phyloP scores from a whole-genome alignment of 1,284 basidiomycete species.

The Ceratobasidium sp. region DNA sequence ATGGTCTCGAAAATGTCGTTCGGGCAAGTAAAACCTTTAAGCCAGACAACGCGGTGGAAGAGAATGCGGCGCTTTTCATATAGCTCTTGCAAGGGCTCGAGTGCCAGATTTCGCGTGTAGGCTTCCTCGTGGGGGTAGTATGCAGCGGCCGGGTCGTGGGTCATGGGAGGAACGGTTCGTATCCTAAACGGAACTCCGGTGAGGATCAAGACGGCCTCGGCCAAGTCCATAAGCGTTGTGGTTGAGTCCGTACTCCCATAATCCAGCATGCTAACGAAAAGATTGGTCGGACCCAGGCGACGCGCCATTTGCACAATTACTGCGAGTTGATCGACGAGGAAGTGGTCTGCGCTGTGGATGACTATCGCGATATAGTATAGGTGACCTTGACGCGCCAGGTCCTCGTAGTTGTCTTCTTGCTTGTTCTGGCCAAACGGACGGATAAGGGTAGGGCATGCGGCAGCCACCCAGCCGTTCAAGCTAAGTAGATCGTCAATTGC shows the following conservation, averaged over 20 bases:
- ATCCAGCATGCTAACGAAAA: slow-evolving; percentile 96
- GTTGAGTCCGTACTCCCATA: slow-evolving; percentile 93
- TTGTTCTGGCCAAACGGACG: slow-evolving; percentile 90
- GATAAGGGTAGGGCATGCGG: slow-evolving; percentile 85
- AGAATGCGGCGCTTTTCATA: slow-evolving; percentile 74
- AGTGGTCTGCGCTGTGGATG: slow-evolving; percentile 96
- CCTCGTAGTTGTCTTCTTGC: slow-evolving; percentile 83
- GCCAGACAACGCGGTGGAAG: slow-evolving; percentile 91
- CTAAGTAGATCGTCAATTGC: slow-evolving; percentile 90
- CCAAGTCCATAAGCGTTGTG: slow-evolving; percentile 87
- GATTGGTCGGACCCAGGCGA: slow-evolving; percentile 81
- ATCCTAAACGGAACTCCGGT: slow-evolving; percentile 92
- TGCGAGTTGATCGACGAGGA: slow-evolving; percentile 94
- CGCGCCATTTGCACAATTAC: slow-evolving; percentile 93
- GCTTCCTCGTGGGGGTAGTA: slow-evolving; percentile 96
- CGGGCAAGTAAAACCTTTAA: slow-evolving; percentile 96
- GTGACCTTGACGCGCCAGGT: slow-evolving; percentile 78
- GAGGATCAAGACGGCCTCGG: slow-evolving; percentile 88
- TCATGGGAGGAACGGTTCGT: slow-evolving; percentile 85
- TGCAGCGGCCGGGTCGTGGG: slow-evolving; percentile 78
- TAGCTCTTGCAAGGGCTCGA: slow-evolving; percentile 89
- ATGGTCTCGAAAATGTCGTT: slow-evolving; percentile 95
- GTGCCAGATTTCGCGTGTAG: slow-evolving; percentile 85
- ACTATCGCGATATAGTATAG: slow-evolving; percentile 94
- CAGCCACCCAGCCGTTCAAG: slow-evolving; percentile 99